phyloP scores from a whole-genome alignment of 805 yeast genomes.

The Yarrowia deformans region DNA sequence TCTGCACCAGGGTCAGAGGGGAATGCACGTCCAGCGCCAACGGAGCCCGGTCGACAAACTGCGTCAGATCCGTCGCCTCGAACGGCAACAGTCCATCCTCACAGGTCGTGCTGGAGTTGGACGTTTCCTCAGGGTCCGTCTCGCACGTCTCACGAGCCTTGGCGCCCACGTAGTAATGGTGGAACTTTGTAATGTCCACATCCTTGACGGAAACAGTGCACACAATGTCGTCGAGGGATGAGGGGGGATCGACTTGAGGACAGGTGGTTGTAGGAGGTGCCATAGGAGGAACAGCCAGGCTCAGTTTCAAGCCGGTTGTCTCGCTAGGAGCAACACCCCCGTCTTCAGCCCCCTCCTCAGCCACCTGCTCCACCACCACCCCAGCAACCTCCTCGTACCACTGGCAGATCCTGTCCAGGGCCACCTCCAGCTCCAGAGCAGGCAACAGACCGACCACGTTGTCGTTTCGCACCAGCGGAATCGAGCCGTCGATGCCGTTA shows the following conservation, averaged over 20 bases:
- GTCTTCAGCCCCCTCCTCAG: background rate
- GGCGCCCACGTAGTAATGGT: conserved; percentile 20
- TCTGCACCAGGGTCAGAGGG: conserved; percentile 59
- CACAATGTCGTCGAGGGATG: conserved; percentile 12
- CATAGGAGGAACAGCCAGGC: background rate
- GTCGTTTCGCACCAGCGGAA: conserved; percentile 55
- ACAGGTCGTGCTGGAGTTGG: background rate
- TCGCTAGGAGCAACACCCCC: background rate
- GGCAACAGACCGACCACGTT: conserved; percentile 57
- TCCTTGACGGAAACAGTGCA: conserved; percentile 36
- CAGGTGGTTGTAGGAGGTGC: background rate
- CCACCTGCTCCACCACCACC: background rate
- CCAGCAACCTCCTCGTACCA: conserved; percentile 42
- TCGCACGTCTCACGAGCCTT: conserved; percentile 27
- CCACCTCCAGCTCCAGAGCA: conserved; percentile 60
- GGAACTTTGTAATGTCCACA: conserved; percentile 31
- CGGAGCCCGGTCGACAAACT: conserved; percentile 57
- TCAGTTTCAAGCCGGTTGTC: background rate
- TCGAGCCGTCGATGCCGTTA: conserved; percentile 60
- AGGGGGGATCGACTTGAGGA: background rate
- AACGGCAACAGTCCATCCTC: conserved; percentile 30
- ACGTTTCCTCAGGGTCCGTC: conserved; percentile 12
- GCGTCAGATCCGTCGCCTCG: conserved; percentile 54
- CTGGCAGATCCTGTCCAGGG: conserved; percentile 55
- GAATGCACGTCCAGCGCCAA: conserved; percentile 58